Evolutionary conservation across 345 rosid genomes (phyloP).

Genomic region (Ceriops zippeliana): DNA sequence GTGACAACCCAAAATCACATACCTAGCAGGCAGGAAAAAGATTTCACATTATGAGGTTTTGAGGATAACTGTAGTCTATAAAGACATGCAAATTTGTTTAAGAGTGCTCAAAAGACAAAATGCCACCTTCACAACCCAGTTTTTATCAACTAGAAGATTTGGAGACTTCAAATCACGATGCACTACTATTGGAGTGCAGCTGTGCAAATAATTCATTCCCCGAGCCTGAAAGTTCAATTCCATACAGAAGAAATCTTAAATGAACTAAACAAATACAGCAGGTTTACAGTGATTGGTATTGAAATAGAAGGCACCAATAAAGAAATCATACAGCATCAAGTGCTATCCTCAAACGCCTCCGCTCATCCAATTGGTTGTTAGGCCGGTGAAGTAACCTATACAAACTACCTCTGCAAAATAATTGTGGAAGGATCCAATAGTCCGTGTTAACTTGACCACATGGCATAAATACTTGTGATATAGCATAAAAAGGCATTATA

Average conservation of each 20-base stretch:
- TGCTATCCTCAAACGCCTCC: conserved; percentile 93
- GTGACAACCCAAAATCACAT: conserved; percentile 87
- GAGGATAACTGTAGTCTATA: background rate
- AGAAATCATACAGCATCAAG: conserved; percentile 73
- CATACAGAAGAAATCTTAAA: conserved; percentile 19
- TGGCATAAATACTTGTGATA: background rate
- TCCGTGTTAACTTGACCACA: conserved; percentile 11
- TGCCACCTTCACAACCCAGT: conserved; percentile 89
- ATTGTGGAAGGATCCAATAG: conserved; percentile 6
- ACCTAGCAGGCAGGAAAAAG: conserved; percentile 45
- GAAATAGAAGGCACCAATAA: conserved; percentile 10
- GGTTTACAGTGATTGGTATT: background rate
- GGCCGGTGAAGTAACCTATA: conserved; percentile 87
- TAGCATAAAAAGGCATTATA: no score
- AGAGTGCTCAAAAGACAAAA: conserved; percentile 10
- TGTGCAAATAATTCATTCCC: conserved; percentile 97
- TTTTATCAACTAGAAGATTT: conserved; percentile 88
- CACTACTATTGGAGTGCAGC: conserved; percentile 73
- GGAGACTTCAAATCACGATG: conserved; percentile 96
- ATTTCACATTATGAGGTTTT: conserved; percentile 5
- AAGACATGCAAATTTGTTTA: conserved; percentile 5
- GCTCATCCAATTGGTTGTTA: conserved; percentile 87
- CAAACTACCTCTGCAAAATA: conserved; percentile 87
- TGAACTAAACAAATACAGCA: conserved; percentile 15
- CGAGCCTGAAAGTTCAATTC: conserved; percentile 63